Evolutionary conservation across 2,329 filamentous ascomycete genomes (phyloP).

Genomic region (Xylaria sp.): DNA sequence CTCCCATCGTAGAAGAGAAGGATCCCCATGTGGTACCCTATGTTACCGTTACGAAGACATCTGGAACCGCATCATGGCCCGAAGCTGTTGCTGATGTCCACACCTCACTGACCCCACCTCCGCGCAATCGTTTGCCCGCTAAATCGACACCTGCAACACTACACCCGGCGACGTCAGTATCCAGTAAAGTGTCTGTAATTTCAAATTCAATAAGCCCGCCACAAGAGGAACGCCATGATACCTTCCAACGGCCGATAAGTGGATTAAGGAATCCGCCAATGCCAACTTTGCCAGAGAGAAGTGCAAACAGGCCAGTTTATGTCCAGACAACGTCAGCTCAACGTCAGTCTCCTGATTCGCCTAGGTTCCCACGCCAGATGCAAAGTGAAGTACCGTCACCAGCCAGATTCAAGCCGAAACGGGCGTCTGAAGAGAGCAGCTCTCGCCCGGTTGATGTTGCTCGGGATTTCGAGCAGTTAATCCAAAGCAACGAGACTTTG

Average conservation of each 20-base stretch:
- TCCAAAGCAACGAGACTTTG: constrained; percentile 83
- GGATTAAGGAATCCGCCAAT: constrained; percentile 44
- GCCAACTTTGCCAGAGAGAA: constrained; percentile 49
- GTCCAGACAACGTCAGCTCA: constrained; percentile 37
- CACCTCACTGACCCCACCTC: constrained; percentile 31
- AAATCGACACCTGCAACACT: constrained; percentile 27
- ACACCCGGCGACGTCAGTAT: constrained; percentile 34
- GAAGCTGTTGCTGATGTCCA: constrained; percentile 36
- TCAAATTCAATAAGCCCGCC: constrained; percentile 30
- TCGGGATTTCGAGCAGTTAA: constrained; percentile 80
- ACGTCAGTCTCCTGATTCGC: constrained; percentile 47
- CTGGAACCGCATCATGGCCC: constrained; percentile 29
- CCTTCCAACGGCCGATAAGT: constrained; percentile 39
- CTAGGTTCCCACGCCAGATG: constrained; percentile 51
- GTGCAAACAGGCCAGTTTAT: constrained; percentile 43
- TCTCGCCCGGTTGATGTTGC: constrained; percentile 67
- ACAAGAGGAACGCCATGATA: constrained; percentile 42
- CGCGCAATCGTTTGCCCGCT: constrained; percentile 41
- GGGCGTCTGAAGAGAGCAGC: constrained; percentile 68
- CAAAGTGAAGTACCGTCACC: constrained; percentile 63
- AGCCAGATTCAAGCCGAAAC: constrained; percentile 63
- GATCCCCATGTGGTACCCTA: constrained; percentile 28
- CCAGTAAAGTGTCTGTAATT: constrained; percentile 43
- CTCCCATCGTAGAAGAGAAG: constrained; percentile 56
- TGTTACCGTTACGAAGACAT: constrained; percentile 36